A percentile compares a stretch with the other conserved stretches of the same genome.
Evolutionary conservation across 306 rosid species (phyloP).

Genomic region (Glycyrrhiza uralensis): DNA sequence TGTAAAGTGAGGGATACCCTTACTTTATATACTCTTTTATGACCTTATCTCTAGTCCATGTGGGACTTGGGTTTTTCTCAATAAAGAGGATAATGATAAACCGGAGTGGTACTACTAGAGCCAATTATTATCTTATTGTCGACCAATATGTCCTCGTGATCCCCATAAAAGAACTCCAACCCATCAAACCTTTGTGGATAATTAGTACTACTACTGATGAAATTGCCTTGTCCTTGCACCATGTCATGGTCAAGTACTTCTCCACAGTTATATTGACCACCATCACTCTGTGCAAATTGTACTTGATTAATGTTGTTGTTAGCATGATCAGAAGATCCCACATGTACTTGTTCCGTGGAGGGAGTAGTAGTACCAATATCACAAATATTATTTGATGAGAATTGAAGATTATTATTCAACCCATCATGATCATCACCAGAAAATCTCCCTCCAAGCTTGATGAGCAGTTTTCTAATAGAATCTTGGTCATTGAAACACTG

Average conservation of each 20-base stretch:
- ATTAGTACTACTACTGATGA: constrained; percentile 24
- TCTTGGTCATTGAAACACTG: constrained; percentile 46
- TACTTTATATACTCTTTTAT: too few species aligned
- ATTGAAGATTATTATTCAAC: constrained; percentile 18
- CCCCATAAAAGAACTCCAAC: constrained; percentile 53
- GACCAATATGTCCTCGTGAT: constrained; percentile 31
- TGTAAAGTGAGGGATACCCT: too few species aligned
- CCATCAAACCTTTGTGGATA: constrained; percentile 44
- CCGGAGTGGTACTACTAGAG: constrained; percentile 19
- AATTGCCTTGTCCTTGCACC: constrained; percentile 48
- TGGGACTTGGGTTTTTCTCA: too few species aligned
- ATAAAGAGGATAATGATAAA: constrained; percentile 36
- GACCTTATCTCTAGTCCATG: too few species aligned
- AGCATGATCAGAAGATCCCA: constrained; percentile 28
- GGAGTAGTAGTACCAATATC: too few species aligned
- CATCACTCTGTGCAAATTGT: constrained; percentile 28
- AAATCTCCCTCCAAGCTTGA: constrained; percentile 73
- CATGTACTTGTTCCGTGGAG: constrained; percentile 25
- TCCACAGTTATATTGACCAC: constrained; percentile 4
- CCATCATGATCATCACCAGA: constrained; percentile 39
- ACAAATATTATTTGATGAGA: too few species aligned
- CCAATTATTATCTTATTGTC: constrained; percentile 28
- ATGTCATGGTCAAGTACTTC: constrained; percentile 18
- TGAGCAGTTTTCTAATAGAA: constrained; percentile 59
- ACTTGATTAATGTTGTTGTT: constrained; percentile 16